phyloP scores from a whole-genome alignment of 768 basidiomycete species.

The Boletus rubroflammeus region DNA sequence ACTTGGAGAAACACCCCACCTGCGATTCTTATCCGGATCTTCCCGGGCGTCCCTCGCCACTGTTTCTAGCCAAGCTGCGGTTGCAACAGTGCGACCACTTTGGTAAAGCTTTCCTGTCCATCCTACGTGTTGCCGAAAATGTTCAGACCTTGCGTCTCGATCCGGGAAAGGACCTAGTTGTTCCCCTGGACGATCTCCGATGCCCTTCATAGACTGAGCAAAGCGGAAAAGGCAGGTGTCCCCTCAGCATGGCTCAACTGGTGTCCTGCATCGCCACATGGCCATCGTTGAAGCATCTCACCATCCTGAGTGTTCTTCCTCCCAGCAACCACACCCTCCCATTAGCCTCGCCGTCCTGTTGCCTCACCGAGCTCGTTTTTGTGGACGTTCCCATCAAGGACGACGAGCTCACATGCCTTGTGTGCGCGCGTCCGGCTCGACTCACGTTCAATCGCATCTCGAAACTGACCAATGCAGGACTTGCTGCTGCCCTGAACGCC shows the following conservation, averaged over 20 bases:
- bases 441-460: background rate
- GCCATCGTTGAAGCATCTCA: constrained; percentile 6
- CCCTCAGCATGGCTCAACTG: constrained; percentile 1
- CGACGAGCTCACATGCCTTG: constrained; percentile 9
- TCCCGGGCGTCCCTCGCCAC: background rate
- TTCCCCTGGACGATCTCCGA: background rate
- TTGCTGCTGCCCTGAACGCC: background rate
- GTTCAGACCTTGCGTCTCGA: background rate
- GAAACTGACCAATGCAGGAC: constrained; percentile 3
- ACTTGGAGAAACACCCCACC: constrained; percentile 3
- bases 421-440: background rate
- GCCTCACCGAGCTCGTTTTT: background rate
- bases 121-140: constrained; percentile 1
- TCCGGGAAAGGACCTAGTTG: background rate
- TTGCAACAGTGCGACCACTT: background rate
- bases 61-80: background rate
- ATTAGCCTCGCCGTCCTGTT: background rate
- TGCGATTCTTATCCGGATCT: background rate
- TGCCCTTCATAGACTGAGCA: background rate
- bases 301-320: background rate
- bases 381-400: background rate
- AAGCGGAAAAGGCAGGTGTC: background rate
- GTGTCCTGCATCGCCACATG: constrained; percentile 5
- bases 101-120: background rate
- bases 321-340: background rate